Evolutionary conservation across 2,329 filamentous ascomycete species (phyloP).

Genomic region (Furcasterigmium furcatum): DNA sequence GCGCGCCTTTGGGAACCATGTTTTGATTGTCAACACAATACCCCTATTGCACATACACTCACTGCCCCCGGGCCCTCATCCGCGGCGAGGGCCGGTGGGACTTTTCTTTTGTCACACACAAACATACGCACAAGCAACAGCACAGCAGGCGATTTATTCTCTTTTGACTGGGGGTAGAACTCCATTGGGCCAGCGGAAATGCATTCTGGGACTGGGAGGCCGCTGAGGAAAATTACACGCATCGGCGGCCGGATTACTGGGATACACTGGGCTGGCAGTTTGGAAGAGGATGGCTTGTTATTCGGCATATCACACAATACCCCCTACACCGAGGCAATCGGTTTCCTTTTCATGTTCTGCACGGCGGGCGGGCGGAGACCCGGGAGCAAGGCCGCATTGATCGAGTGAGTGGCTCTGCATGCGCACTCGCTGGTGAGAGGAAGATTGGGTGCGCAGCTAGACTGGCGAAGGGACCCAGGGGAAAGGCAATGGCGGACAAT

Average conservation of each 20-base stretch:
- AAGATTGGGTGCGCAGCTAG: background rate
- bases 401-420: no score
- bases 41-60: background rate
- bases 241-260: background rate
- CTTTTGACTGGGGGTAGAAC: background rate
- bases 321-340: background rate
- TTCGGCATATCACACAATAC: background rate
- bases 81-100: background rate
- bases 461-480: background rate
- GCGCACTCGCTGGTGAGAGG: no score
- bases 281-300: background rate
- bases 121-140: background rate
- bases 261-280: background rate
- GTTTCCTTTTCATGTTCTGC: background rate
- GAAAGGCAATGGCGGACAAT: no score
- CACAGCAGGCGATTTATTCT: background rate
- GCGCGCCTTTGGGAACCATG: conserved; percentile 12
- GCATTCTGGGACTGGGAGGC: no score
- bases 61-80: background rate
- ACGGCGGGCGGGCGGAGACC: no score
- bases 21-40: conserved; percentile 4
- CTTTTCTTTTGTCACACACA: background rate
- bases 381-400: no score
- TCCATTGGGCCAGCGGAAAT: background rate
- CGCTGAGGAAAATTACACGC: background rate